Evolutionary conservation across 2,329 filamentous ascomycete species (phyloP).

Genomic region (Dothistroma septosporum): DNA sequence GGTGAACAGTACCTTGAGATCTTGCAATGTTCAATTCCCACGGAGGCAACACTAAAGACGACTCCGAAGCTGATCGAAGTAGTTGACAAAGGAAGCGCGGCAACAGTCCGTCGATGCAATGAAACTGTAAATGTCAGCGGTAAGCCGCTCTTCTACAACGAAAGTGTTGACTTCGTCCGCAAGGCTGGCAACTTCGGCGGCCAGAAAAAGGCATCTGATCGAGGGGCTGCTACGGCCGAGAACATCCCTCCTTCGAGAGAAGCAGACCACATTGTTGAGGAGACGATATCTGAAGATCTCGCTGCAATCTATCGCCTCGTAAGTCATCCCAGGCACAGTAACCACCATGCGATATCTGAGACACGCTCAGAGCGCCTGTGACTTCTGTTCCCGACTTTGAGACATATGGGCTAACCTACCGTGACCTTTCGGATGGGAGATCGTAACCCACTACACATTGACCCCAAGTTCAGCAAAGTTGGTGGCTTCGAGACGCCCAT

Average conservation of each 20-base stretch:
- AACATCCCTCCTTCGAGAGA: conserved; percentile 75
- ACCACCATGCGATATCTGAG: too few species aligned
- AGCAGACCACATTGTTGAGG: conserved; percentile 80
- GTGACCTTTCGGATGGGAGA: conserved; percentile 63
- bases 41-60: conserved; percentile 69
- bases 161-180: conserved; percentile 85
- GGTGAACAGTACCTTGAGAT: conserved; percentile 98
- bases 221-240: conserved; percentile 72
- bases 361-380: too few species aligned
- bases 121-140: conserved; percentile 79
- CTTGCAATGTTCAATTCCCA: conserved; percentile 85
- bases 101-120: conserved; percentile 72
- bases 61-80: conserved; percentile 83
- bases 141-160: conserved; percentile 94
- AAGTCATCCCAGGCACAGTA: too few species aligned
- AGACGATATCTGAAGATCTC: conserved; percentile 82
- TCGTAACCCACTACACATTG: conserved; percentile 93
- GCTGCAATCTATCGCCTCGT: conserved; percentile 81
- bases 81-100: conserved; percentile 89
- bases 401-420: too few species aligned
- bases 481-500: conserved; percentile 94
- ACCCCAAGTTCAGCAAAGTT: conserved; percentile 87
- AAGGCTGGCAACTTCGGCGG: conserved; percentile 88
- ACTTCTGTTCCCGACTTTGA: too few species aligned
- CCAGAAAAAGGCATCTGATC: conserved; percentile 67